Percentiles rank a stretch among this genome's conserved stretches.
phyloP scores from a whole-genome alignment of 2,329 filamentous ascomycete genomes.

The Colletotrichum tamarilloi region DNA sequence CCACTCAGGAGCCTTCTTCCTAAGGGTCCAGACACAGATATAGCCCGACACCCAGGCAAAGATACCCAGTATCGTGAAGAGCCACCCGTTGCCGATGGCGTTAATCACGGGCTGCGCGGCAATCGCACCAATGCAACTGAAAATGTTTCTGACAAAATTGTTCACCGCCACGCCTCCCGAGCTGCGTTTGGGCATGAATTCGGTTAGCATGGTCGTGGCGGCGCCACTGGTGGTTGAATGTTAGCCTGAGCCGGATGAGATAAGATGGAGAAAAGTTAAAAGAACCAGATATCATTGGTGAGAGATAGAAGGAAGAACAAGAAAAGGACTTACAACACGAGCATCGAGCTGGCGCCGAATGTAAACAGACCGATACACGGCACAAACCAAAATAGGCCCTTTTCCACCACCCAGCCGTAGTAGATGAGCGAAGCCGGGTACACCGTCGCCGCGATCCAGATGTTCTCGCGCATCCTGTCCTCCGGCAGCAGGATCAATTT shows the following conservation, averaged over 20 bases:
- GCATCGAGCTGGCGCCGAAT: conserved; percentile 83
- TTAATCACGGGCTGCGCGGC: conserved; percentile 77
- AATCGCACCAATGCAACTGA: conserved; percentile 77
- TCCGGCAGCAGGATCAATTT: conserved; percentile 77
- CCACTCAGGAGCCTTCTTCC: conserved; percentile 71
- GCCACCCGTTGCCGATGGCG: conserved; percentile 79
- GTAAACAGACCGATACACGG: conserved; percentile 75
- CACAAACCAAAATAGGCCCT: conserved; percentile 73
- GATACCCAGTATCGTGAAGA: conserved; percentile 71
- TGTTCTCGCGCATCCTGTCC: conserved; percentile 86
- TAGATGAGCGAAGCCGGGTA: conserved; percentile 78
- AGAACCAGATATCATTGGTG: no score
- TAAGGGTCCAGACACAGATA: conserved; percentile 69
- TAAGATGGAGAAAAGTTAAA: not conserved
- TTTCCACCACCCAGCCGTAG: conserved; percentile 80
- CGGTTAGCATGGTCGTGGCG: conserved; percentile 85
- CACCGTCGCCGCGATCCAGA: conserved; percentile 77
- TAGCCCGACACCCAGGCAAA: conserved; percentile 68
- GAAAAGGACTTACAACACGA: conserved; percentile 68
- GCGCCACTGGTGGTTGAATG: conserved; percentile 54
- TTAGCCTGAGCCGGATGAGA: conserved; percentile 28
- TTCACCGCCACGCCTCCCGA: conserved; percentile 82
- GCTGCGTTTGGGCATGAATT: conserved; percentile 80
- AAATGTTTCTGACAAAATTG: conserved; percentile 84
- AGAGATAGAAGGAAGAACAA: no score